Conservation (phyloP, 2,329 filamentous ascomycete species). For the Beauveria varroae region DNA sequence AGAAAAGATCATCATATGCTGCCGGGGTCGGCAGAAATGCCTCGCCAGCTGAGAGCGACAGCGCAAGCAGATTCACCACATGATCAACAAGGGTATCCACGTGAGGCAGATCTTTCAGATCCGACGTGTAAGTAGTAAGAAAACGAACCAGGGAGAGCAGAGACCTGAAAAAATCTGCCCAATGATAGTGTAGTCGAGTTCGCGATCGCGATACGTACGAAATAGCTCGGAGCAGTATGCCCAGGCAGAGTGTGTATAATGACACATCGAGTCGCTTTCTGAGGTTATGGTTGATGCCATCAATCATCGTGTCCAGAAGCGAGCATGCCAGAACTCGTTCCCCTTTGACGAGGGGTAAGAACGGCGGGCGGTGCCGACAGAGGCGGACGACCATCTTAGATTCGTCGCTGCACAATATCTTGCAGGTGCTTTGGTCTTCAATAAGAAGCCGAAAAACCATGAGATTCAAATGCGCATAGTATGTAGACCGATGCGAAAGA, state of each 20-base stretch:
- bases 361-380: slow-evolving; percentile 83
- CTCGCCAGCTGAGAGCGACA: slow-evolving; percentile 80
- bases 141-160: slow-evolving; percentile 85
- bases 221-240: slow-evolving; percentile 73
- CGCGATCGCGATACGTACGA: slow-evolving; percentile 77
- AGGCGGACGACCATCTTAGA: slow-evolving; percentile 67
- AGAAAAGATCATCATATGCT: slow-evolving; percentile 94
- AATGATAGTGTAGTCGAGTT: slow-evolving; percentile 80
- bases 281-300: slow-evolving; percentile 91
- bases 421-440: slow-evolving; percentile 76
- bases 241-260: slow-evolving; percentile 74
- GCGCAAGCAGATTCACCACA: slow-evolving; percentile 73
- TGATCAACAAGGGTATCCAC: slow-evolving; percentile 69
- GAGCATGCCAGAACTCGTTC: slow-evolving; percentile 68
- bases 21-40: slow-evolving; percentile 81
- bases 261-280: slow-evolving; percentile 75
- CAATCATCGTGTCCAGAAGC: slow-evolving; percentile 79
- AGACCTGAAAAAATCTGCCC: slow-evolving; percentile 89
- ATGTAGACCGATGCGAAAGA: slow-evolving; percentile 65
- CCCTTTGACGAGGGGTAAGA: slow-evolving; percentile 64
- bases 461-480: slow-evolving; percentile 79
- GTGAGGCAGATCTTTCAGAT: slow-evolving; percentile 61
- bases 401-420: slow-evolving; percentile 75
- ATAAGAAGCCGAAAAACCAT: slow-evolving; percentile 80
- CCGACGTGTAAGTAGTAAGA: slow-evolving; percentile 74